Base-by-base conservation (phyloP, 129 eudicot species). In the Flaveria linearis region DNA sequence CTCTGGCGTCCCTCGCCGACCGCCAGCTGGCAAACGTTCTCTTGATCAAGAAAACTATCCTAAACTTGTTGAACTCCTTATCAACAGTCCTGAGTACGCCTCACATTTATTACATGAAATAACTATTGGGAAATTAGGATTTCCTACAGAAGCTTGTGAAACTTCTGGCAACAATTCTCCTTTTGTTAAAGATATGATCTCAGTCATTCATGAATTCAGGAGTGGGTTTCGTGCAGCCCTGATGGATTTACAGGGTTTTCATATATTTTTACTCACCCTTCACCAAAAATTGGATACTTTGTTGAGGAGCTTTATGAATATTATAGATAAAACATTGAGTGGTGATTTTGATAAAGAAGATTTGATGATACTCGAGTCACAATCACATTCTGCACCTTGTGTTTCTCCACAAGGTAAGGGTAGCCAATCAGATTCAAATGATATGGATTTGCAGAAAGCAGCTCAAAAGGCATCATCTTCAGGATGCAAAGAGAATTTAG, bases 1-100 rank as follows among this genome's bases (percentile, higher is more conserved):
- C 86, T 91, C 96, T 71, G 96, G 88, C 67, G 99, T 94, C 43
- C 97, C 99, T 74, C 93, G 99, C 43, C 89, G 94, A 45, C 99
- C 99, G 46, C 99, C 99, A 52, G 99, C 96, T 65, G 93, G 93
- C 52, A 94, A 91, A 82, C 97, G 93, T 41, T 79, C 87, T 83
- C 87, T 80, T 74, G 99, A 94, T 81, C 99, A 87, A 51, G 84
- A 78, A 79, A 91, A 82, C 74, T 94, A 94, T 78, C 99, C 99
- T 10, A 89, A 87, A 80, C 84, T 94, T 41, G 97, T 94, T 79
- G 99, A 91, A 84, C 94, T 94, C 53, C 86, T 94, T 65, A 88
- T 94, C 77, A 91, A 94, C 80, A 91, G 96, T 80, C 84, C 88
- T 42, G 92, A 84, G 28, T 94, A 94, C 73, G 91, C 99, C 20